Evolutionary conservation across 2,329 filamentous ascomycete species (phyloP).

Genomic region (Scytalidium sp.): DNA sequence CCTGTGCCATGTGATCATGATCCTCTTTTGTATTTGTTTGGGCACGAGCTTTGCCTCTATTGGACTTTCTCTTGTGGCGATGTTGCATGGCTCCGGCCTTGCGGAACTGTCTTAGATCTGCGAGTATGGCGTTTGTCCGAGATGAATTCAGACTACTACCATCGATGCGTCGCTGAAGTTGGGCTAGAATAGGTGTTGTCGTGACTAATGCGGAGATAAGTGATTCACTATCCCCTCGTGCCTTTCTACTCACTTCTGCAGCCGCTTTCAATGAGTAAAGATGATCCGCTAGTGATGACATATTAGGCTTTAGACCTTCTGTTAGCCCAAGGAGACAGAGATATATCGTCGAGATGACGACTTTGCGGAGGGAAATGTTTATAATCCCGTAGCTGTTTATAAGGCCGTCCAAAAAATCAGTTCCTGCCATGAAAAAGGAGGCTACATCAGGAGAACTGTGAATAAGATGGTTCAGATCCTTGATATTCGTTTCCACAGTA

Average conservation of each 20-base stretch:
- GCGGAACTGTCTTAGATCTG: slow-evolving; percentile 57
- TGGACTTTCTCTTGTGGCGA: slow-evolving; percentile 53
- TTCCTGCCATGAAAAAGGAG: slow-evolving; percentile 72
- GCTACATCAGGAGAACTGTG: slow-evolving; percentile 56
- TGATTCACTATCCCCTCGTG: slow-evolving; percentile 58
- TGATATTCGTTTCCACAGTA: slow-evolving; percentile 51
- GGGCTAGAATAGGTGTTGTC: slow-evolving; percentile 70
- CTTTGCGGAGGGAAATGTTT: slow-evolving; percentile 60
- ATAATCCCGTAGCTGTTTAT: slow-evolving; percentile 62
- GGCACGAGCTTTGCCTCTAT: slow-evolving; percentile 62
- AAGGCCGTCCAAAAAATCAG: slow-evolving; percentile 81
- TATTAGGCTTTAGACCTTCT: slow-evolving; percentile 63
- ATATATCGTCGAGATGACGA: slow-evolving; percentile 71
- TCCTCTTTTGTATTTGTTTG: slow-evolving; percentile 32
- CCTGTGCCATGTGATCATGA: slow-evolving; percentile 7
- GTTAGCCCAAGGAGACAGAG: slow-evolving; percentile 71
- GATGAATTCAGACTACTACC: slow-evolving; percentile 45
- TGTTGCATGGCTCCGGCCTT: slow-evolving; percentile 47
- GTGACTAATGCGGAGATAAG: slow-evolving; percentile 82
- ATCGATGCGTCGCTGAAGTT: slow-evolving; percentile 54
- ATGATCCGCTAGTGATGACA: slow-evolving; percentile 76
- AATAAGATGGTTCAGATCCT: slow-evolving; percentile 60
- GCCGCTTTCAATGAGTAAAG: slow-evolving; percentile 75
- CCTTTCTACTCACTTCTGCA: slow-evolving; percentile 60
- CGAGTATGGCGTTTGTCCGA: slow-evolving; percentile 58